phyloP scores from a whole-genome alignment of 192 early-diverging fungal species.

The Podila epigama region DNA sequence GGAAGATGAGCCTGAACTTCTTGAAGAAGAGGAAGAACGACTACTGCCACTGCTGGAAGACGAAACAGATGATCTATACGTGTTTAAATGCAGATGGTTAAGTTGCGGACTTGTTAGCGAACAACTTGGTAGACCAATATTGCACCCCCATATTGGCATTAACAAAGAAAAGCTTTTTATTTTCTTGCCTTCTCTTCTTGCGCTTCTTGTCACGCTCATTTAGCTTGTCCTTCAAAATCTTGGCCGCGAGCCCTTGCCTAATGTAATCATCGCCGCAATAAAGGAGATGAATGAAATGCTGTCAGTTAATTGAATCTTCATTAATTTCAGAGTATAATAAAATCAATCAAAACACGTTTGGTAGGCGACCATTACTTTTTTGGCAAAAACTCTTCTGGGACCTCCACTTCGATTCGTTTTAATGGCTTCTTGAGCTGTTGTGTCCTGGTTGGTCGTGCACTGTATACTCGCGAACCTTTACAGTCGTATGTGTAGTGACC shows the following conservation, averaged over 20 bases:
- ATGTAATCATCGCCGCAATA: not conserved
- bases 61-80: not conserved
- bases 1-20: conserved; percentile 4
- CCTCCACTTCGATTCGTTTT: conserved; percentile 52
- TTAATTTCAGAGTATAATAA: not conserved
- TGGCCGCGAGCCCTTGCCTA: conserved; percentile 55
- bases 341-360: not conserved
- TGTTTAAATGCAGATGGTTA: not conserved
- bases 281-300: not conserved
- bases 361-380: conserved; percentile 29
- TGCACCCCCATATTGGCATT: not conserved
- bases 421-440: conserved; percentile 66
- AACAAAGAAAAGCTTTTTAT: not conserved
- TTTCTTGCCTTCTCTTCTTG: conserved; percentile 14
- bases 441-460: conserved; percentile 62
- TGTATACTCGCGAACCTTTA: conserved; percentile 54
- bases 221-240: conserved; percentile 57
- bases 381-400: conserved; percentile 57
- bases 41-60: conserved; percentile 22
- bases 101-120: not conserved
- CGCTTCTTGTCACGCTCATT: conserved; percentile 33
- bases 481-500: conserved; percentile 68
- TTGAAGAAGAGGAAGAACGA: conserved; percentile 13
- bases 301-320: not conserved
- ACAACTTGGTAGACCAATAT: not conserved